phyloP scores from a whole-genome alignment of 768 basidiomycete species.

The Roridomyces roridus region DNA sequence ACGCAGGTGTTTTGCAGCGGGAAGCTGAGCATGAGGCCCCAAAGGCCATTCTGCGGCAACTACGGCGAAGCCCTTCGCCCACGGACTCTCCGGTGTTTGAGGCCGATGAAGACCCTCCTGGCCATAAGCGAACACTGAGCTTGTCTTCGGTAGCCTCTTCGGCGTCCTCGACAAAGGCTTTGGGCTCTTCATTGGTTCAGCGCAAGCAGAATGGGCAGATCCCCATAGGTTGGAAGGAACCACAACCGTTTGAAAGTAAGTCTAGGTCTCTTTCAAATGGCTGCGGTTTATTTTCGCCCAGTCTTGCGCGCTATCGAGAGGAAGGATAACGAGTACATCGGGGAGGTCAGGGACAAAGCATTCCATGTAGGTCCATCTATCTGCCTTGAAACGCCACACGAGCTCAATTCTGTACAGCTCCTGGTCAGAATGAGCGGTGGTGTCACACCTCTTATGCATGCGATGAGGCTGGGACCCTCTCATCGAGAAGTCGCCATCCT shows the following conservation, averaged over 20 bases:
- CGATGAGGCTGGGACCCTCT: conserved; percentile 78
- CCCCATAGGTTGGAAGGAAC: conserved; percentile 51
- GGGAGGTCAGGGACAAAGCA: conserved; percentile 82
- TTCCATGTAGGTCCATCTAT: conserved; percentile 67
- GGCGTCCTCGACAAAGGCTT: conserved; percentile 39
- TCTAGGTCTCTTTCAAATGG: background rate
- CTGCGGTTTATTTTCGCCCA: conserved; percentile 44
- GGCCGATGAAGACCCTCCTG: conserved; percentile 21
- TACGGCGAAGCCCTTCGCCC: conserved; percentile 49
- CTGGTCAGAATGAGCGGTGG: conserved; percentile 86
- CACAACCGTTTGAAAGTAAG: conserved; percentile 29
- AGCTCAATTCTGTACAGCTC: conserved; percentile 47
- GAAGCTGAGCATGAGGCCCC: conserved; percentile 71
- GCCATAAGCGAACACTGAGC: conserved; percentile 29
- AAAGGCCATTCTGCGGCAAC: conserved; percentile 59
- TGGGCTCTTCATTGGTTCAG: conserved; percentile 28
- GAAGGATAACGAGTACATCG: conserved; percentile 81
- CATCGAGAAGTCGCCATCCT: conserved; percentile 87
- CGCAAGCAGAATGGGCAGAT: conserved; percentile 16
- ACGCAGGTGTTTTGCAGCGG: conserved; percentile 67
- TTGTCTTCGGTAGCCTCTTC: conserved; percentile 32
- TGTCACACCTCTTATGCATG: conserved; percentile 89
- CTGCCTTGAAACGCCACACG: background rate
- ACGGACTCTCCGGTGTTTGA: conserved; percentile 24
- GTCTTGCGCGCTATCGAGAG: conserved; percentile 85